phyloP scores from a whole-genome alignment of 306 rosid genomes.

The Carpinus fangiana region DNA sequence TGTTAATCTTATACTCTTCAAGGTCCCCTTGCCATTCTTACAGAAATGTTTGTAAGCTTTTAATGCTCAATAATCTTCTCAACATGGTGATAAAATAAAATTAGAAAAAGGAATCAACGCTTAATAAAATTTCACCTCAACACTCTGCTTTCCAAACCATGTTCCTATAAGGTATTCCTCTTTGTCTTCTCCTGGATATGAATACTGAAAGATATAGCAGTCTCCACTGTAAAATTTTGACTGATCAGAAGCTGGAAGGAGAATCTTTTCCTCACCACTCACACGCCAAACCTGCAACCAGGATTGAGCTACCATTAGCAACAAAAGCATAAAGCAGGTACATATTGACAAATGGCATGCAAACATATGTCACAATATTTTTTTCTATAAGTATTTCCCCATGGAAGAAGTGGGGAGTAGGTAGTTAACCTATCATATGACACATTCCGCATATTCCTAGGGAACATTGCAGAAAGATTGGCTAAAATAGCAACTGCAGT shows the following conservation, averaged over 20 bases:
- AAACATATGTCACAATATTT: constrained; percentile 7
- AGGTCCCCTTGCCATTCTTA: not conserved
- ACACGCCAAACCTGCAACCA: constrained; percentile 87
- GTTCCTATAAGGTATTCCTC: constrained; percentile 87
- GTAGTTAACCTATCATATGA: constrained; percentile 5
- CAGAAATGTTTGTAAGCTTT: constrained; percentile 2
- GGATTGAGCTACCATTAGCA: constrained; percentile 35
- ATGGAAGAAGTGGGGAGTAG: constrained; percentile 16
- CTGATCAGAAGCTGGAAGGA: constrained; percentile 75
- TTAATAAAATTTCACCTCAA: constrained; percentile 65
- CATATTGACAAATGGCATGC: constrained; percentile 16
- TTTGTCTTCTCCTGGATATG: constrained; percentile 92
- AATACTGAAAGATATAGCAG: constrained; percentile 85
- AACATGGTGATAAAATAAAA: constrained; percentile 10
- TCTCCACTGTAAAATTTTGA: constrained; percentile 89
- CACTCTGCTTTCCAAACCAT: constrained; percentile 89
- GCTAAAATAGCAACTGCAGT: constrained; percentile 20
- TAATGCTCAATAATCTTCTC: constrained; percentile 5
- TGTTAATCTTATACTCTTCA: not conserved
- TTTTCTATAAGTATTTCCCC: not conserved
- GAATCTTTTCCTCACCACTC: constrained; percentile 73
- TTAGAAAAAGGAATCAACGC: constrained; percentile 4
- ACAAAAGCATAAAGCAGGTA: constrained; percentile 23
- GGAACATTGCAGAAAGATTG: constrained; percentile 3
- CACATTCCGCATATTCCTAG: constrained; percentile 22